Conservation (phyloP, 2,329 filamentous ascomycete genomes). For the Tolypocladium sp. region DNA sequence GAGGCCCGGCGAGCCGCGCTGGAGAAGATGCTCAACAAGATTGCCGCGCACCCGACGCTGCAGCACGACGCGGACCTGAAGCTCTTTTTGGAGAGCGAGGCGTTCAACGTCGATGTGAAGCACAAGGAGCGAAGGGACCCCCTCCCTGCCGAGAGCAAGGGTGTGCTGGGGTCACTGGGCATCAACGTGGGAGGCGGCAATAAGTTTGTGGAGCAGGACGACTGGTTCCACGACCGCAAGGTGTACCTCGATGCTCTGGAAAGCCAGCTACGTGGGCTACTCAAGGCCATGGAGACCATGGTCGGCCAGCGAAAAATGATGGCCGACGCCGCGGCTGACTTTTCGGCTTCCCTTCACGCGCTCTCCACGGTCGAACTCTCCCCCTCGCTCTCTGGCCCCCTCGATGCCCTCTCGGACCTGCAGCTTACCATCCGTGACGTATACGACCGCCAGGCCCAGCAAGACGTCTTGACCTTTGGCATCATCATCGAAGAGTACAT, state of each 20-base stretch:
- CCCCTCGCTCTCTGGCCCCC: slow-evolving; percentile 73
- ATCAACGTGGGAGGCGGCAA: slow-evolving; percentile 65
- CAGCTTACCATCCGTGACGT: slow-evolving; percentile 91
- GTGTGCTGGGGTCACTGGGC: slow-evolving; percentile 79
- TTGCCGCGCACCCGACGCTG: slow-evolving; percentile 75
- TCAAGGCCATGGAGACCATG: slow-evolving; percentile 92
- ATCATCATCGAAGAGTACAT: slow-evolving; percentile 99
- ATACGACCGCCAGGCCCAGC: slow-evolving; percentile 93
- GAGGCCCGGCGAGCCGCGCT: slow-evolving; percentile 84
- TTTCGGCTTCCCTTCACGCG: slow-evolving; percentile 85
- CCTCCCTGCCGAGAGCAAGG: slow-evolving; percentile 81
- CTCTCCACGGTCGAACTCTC: slow-evolving; percentile 90
- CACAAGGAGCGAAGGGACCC: slow-evolving; percentile 92
- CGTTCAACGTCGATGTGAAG: slow-evolving; percentile 94
- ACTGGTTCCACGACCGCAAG: slow-evolving; percentile 97
- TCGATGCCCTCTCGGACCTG: slow-evolving; percentile 86
- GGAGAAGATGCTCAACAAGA: slow-evolving; percentile 98
- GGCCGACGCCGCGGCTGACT: slow-evolving; percentile 86
- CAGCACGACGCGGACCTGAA: slow-evolving; percentile 93
- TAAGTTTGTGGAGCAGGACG: slow-evolving; percentile 97
- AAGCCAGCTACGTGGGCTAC: slow-evolving; percentile 76
- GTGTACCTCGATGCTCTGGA: slow-evolving; percentile 93
- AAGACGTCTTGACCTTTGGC: slow-evolving; percentile 90
- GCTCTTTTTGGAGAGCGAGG: slow-evolving; percentile 91
- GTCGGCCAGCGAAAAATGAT: slow-evolving; percentile 87